Base-by-base conservation (phyloP, 352 stramenopile genomes). In the Globisporangium takayamanum region DNA sequence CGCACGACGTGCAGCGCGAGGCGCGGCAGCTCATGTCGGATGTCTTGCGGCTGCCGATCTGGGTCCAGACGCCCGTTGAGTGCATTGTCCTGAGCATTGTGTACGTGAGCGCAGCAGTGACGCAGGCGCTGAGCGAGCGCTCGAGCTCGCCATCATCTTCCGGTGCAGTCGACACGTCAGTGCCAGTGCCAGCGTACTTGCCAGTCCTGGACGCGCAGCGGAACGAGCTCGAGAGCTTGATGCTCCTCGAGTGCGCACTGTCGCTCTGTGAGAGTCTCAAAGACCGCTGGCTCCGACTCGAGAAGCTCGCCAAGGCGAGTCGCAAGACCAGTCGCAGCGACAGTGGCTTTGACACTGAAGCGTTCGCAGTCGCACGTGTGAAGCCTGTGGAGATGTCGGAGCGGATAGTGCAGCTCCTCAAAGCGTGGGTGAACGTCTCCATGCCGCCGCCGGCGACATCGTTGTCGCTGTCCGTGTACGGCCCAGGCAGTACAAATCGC, bases 21-120 rank as follows among this genome's bases (percentile, higher is more conserved):
- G 80, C 78, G 15, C 89, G 83, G 50, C 76, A 84, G 20, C 67
- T 90, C 26, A 61, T 93, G 2, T 58, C 74, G 0, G 78, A 88
- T 14, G 64, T 69, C 0, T 60, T 93, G 1, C 66, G 66, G 5
- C 71, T 91, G 28, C 66, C 75, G 0, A 76, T 93, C 50, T 93
- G 83, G 83, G 81, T 70, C 8, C 75, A 78, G 47, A 80, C 62
- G 18, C 58, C 76, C 6, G 73, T 83, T 37, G 76, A 87, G 46
- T 92, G 82, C 28, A 70, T 92, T 1, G 74, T 86, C 16, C 62
- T 92, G 3, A 87, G 80, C 47, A 68, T 89, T 20, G 44, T 84
- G 10, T 92, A 92, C 45, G 68, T 92, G 10, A 87, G 76, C 39
- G 71, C 78, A 52, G 82, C 82, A 10, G 78, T 76, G 2, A 73